Conservation (phyloP, 257 asterid species). For the Solanum chaucha region DNA sequence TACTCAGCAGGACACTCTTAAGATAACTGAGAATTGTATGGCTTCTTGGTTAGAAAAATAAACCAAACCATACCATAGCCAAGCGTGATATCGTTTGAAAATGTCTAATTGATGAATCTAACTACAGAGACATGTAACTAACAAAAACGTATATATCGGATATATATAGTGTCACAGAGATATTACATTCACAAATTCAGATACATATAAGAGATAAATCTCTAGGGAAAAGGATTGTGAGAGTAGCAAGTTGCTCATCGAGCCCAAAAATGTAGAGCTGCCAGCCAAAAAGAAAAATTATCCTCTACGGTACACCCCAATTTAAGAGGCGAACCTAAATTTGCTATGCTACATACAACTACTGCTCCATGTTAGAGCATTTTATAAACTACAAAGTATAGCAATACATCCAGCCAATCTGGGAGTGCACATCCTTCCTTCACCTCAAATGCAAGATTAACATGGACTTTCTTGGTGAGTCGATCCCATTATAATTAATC, state of each 20-base stretch:
- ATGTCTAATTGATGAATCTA: not conserved
- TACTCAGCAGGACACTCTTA: not conserved
- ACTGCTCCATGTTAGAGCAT: conserved; percentile 1
- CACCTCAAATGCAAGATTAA: not conserved
- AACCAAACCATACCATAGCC: not conserved
- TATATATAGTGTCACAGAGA: not conserved
- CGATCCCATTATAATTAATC: not conserved
- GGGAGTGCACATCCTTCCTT: not conserved
- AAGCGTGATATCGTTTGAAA: not conserved
- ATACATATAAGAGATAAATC: not conserved
- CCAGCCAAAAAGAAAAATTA: not conserved
- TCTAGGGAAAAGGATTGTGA: not conserved
- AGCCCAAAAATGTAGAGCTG: not conserved
- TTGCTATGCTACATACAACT: not conserved
- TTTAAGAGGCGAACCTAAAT: not conserved
- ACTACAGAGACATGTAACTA: not conserved
- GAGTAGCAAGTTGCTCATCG: not conserved
- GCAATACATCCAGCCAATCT: not conserved
- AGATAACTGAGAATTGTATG: not conserved
- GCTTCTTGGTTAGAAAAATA: not conserved
- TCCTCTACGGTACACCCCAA: not conserved
- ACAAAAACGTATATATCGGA: not conserved
- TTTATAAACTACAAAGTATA: not conserved
- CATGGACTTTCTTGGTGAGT: not conserved
- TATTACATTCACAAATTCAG: not conserved